Evolutionary conservation across 2,329 filamentous ascomycete species (phyloP), one percentile per base, ranked within the genome.

Genomic region (Zasmidium citrigriseum): DNA sequence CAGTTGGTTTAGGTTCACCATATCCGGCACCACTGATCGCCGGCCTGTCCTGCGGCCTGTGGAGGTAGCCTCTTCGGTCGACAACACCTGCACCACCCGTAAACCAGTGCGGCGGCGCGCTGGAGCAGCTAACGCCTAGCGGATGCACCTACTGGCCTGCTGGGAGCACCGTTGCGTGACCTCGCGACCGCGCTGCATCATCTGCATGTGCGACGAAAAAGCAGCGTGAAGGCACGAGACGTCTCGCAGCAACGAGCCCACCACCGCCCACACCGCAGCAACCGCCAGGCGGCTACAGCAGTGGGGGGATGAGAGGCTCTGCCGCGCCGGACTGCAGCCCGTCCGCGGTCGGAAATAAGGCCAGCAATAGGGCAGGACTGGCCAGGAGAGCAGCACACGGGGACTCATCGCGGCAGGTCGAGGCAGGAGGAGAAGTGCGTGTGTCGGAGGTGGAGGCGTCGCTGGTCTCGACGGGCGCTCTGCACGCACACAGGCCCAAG

Each of bases 1-100:
- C n/a, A 54, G 27, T 44, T 56, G 53, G 49, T 56, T 57, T 62
- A 59, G 59, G 59, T 54, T 54, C 38, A 54, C 18, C 53, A 23
- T 45, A 23, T 44, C 53, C 56, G 53, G 53, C 53, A 52, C 56
- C 54, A 54, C 9, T 52, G 59, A 57, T 59, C 59, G 52, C 56
- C 56, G 56, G 50, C 56, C 53, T 57, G 22, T 46, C 51, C 45
- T 47, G 52, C 59, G 48, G 45, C 59, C 46, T 53, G 51, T 49
- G 46, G 41, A 50, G 44, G 47, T 58, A 55, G 44, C 51, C 55
- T 49, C 23, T 46, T 57, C 50, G 12, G 50, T 50, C 20, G 38
- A 4, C 34, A 4, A n/a, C 34, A 10, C 5, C 34, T 14, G 48
- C 58, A 48, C 52, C 59, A 55, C 49, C n/a, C n/a, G n/a, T n/a